Evolutionary conservation across 257 asterid genomes (phyloP).

Genomic region (Marsdenia floribunda): DNA sequence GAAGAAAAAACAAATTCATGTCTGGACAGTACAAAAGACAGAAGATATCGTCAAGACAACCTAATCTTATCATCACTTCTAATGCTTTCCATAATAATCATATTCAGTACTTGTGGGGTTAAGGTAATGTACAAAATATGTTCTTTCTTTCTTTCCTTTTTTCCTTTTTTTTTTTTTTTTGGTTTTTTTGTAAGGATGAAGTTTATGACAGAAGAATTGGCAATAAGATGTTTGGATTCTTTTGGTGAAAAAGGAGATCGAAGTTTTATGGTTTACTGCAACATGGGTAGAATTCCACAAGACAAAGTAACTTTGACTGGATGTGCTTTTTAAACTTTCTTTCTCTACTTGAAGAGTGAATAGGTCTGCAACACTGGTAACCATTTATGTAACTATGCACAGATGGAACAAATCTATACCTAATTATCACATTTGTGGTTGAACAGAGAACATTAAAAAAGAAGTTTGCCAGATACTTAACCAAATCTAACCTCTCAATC

Average conservation of each 20-base stretch:
- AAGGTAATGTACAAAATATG: constrained; percentile 2
- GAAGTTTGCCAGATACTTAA: not conserved
- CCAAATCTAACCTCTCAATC: constrained; percentile 12
- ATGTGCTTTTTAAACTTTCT: not conserved
- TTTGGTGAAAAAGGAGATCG: not conserved
- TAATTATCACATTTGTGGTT: not conserved
- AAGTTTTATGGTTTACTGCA: constrained; percentile 11
- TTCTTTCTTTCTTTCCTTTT: not conserved
- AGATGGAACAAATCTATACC: not conserved
- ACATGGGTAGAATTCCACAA: constrained; percentile 3
- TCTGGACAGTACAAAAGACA: not conserved
- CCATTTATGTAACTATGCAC: not conserved
- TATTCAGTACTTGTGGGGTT: not conserved
- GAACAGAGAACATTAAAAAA: not conserved
- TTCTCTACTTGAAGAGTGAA: not conserved
- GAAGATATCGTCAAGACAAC: not conserved
- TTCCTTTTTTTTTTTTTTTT: no score
- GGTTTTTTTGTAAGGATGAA: constrained; percentile 11
- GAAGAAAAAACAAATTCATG: not conserved
- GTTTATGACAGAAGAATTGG: constrained; percentile 14
- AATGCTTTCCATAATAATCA: constrained; percentile 3
- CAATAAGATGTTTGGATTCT: constrained; percentile 11
- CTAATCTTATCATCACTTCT: constrained; percentile 8
- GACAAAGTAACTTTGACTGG: not conserved
- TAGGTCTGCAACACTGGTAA: not conserved